Base-by-base conservation (phyloP, 495 filamentous ascomycete species). In the Penicillium silybi region DNA sequence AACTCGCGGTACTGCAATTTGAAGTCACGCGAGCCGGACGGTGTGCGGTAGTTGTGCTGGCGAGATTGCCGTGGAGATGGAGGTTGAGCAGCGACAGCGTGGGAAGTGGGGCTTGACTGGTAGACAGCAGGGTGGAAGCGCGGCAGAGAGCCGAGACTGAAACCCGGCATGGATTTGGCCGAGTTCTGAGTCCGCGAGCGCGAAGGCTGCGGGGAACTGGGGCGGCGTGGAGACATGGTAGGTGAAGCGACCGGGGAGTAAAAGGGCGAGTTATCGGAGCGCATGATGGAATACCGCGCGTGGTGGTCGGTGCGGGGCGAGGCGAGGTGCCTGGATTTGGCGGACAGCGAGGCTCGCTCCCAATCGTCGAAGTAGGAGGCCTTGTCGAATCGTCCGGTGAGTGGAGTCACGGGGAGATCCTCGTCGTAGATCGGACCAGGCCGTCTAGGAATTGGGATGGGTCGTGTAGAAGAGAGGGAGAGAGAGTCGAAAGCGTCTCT, bases 71-170 rank as follows among this genome's bases (percentile, higher is more conserved):
- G 65, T 6, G 69, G 65, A 0, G 69, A 70, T 2, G 66, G 39
- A 3, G 68, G 68, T 34, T 68, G 65, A 3, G 29, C 40, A 16
- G 56, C 39, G 15, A 53, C 23, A 19, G 53, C 52, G 44, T 64
- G 60, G 3, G 62, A 52, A 39, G 46, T 49, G 44, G 58, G 46
- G n/a, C 46, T 49, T 13, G 66, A 56, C 34, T 73, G 73, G 43
- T 74, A 79, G 44, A 76, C 72, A 0, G 75, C 73, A 3, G 77
- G 77, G 57, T 80, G 75, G 48, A 74, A 80, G 22, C 69, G 72
- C 5, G 75, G 75, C 10, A 80, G 58, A 37, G 56, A 71, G 40
- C 70, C 67, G 9, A 79, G 66, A 27, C 73, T 65, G 56, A 79
- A 72, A 15, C 61, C 46, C 6, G 68, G 65, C 20, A 61, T 57